Percentiles rank a stretch among this genome's conserved stretches.
These are phyloP conservation scores for Nicotiana sylvestris DNA, from an alignment of 257 asterid genomes.

Conservation along the genomic window DNA sequence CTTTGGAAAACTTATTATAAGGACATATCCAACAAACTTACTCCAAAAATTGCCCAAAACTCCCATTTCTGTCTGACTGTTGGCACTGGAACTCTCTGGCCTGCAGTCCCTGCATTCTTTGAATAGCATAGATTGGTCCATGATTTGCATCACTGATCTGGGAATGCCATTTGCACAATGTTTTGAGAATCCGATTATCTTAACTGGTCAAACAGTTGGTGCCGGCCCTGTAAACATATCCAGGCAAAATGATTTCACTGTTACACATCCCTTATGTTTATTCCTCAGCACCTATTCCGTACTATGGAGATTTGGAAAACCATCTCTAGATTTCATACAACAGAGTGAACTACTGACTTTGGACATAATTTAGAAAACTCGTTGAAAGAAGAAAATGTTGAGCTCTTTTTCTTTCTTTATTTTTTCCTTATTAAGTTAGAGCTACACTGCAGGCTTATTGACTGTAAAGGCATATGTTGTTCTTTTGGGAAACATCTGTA, in stretches of 20 bases:
- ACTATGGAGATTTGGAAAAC: neutral
- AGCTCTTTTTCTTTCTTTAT: neutral
- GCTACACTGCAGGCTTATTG: neutral
- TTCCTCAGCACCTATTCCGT: neutral
- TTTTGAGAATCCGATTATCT: neutral
- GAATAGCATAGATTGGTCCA: neutral
- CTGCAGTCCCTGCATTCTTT: neutral
- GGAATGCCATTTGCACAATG: neutral
- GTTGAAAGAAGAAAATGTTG: neutral
- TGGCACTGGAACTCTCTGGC: too few relatives aligned
- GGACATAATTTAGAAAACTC: neutral
- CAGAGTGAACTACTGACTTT: neutral
- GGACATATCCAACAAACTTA: too few relatives aligned
- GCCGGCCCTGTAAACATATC: conserved; percentile 8
- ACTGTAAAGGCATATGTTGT: neutral
- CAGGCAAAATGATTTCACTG: neutral
- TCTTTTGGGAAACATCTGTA: neutral
- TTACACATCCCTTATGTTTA: neutral
- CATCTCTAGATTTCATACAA: neutral
- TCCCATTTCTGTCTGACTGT: too few relatives aligned
- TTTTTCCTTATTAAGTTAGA: neutral
- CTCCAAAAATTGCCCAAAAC: too few relatives aligned
- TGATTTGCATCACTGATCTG: neutral
- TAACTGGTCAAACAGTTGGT: neutral
- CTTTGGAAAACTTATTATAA: too few relatives aligned